A percentile compares a stretch with the other conserved stretches of the same genome.
Evolutionary conservation across 805 yeast species (phyloP).

Genomic region (Wickerhamiella musiphila): DNA sequence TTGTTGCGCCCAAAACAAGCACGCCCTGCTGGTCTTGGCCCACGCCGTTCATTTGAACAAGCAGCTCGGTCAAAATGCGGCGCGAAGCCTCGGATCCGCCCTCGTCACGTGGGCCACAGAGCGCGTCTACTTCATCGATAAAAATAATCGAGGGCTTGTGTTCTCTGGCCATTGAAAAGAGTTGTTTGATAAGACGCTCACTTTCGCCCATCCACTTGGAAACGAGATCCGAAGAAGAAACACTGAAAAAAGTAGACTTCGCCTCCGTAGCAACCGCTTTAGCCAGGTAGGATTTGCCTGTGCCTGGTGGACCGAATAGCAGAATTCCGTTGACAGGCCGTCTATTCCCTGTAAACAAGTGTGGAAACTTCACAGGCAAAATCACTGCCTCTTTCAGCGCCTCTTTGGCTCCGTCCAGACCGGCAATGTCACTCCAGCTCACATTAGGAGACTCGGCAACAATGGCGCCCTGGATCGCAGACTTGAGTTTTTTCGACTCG

Average conservation of each 20-base stretch:
- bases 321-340: slow-evolving; percentile 85
- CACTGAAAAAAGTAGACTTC: slow-evolving; percentile 89
- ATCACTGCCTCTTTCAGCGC: slow-evolving; percentile 96
- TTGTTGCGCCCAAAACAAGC: slow-evolving; percentile 89
- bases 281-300: slow-evolving; percentile 93
- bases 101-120: slow-evolving; percentile 96
- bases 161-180: slow-evolving; percentile 91
- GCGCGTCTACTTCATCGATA: slow-evolving; percentile 94
- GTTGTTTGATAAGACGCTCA: slow-evolving; percentile 86
- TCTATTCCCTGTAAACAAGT: slow-evolving; percentile 82
- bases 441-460: slow-evolving; percentile 84
- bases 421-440: slow-evolving; percentile 91
- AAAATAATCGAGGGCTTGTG: slow-evolving; percentile 89
- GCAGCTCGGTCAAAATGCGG: slow-evolving; percentile 85
- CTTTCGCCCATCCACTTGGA: slow-evolving; percentile 99
- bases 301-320: slow-evolving; percentile 88
- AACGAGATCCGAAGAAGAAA: slow-evolving; percentile 88
- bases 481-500: slow-evolving; percentile 71
- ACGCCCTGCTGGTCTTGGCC: slow-evolving; percentile 91
- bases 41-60: slow-evolving; percentile 98
- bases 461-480: slow-evolving; percentile 84
- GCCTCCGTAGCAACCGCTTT: slow-evolving; percentile 99
- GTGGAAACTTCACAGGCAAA: slow-evolving; percentile 90
- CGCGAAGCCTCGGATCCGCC: slow-evolving; percentile 94
- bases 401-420: slow-evolving; percentile 86